phyloP scores from a whole-genome alignment of 2,329 filamentous ascomycete genomes.

The Dendrostoma leiphaemia region DNA sequence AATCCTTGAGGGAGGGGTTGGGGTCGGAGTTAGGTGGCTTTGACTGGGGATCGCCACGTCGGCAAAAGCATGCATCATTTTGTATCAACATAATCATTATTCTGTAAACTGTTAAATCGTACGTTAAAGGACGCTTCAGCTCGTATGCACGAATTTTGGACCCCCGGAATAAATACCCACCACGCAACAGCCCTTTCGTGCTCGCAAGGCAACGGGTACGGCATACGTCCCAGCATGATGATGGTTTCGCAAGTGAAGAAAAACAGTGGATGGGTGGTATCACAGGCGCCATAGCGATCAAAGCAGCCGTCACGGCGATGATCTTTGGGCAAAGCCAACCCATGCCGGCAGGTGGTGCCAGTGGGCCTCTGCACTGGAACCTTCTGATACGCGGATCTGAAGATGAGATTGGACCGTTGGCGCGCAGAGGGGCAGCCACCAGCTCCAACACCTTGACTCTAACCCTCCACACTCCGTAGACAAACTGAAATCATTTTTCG shows the following conservation, averaged over 20 bases:
- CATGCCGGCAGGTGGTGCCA: constrained; percentile 1
- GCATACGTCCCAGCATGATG: background rate
- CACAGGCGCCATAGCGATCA: background rate
- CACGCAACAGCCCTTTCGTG: background rate
- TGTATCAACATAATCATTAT: background rate
- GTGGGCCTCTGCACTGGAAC: background rate
- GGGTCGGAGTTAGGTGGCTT: background rate
- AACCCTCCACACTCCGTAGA: no score
- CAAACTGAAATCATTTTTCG: no score
- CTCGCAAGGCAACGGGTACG: background rate
- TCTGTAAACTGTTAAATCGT: background rate
- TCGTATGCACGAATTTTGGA: background rate
- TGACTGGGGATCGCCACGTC: background rate
- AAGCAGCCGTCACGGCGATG: background rate
- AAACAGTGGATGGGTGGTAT: background rate
- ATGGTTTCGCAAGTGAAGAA: background rate
- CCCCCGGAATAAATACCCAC: no score
- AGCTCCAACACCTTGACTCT: no score
- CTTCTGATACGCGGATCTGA: background rate
- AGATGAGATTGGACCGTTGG: no score
- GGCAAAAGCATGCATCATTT: background rate
- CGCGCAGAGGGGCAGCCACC: no score
- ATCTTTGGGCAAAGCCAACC: background rate
- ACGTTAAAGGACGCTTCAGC: background rate
- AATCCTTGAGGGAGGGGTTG: no score